Percentiles rank a stretch among this genome's conserved stretches.
Evolutionary conservation across 352 stramenopile genomes (phyloP).

Genomic region (Plasmopara muralis): DNA sequence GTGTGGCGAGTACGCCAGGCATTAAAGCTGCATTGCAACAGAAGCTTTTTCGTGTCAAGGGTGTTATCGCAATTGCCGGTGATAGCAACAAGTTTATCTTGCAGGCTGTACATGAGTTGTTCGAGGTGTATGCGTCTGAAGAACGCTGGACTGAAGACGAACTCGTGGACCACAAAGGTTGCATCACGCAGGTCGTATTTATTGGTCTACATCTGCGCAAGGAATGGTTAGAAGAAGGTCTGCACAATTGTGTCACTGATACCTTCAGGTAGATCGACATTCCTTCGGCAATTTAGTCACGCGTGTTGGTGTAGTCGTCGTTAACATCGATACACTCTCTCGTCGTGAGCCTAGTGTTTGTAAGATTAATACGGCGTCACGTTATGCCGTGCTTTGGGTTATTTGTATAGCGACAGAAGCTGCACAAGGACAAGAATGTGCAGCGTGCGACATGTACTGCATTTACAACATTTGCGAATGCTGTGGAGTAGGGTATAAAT

Average conservation of each 20-base stretch:
- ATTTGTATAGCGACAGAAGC: too few relatives aligned
- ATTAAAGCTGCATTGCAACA: constrained; percentile 13
- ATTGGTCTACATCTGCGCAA: constrained; percentile 56
- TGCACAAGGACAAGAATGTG: too few relatives aligned
- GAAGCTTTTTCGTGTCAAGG: constrained; percentile 73
- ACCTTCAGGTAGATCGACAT: constrained; percentile 1
- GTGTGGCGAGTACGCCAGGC: constrained; percentile 5
- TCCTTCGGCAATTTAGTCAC: too few relatives aligned
- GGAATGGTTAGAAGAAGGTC: constrained; percentile 26
- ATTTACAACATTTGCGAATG: too few relatives aligned
- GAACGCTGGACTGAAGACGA: constrained; percentile 37
- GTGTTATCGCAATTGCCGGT: constrained; percentile 44
- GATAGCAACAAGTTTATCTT: constrained; percentile 68
- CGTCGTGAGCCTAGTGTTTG: too few relatives aligned
- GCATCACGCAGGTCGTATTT: constrained; percentile 55
- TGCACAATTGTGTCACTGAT: constrained; percentile 32
- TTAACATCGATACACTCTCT: too few relatives aligned
- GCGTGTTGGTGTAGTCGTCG: too few relatives aligned
- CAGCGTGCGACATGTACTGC: too few relatives aligned
- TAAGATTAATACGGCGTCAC: too few relatives aligned
- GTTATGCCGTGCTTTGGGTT: too few relatives aligned
- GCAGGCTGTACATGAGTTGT: constrained; percentile 78
- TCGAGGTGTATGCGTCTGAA: constrained; percentile 64
- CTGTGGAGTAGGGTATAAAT: too few relatives aligned
- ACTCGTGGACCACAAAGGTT: constrained; percentile 4